Conservation (phyloP, 352 stramenopile species). For the Phytophthora multivora region DNA sequence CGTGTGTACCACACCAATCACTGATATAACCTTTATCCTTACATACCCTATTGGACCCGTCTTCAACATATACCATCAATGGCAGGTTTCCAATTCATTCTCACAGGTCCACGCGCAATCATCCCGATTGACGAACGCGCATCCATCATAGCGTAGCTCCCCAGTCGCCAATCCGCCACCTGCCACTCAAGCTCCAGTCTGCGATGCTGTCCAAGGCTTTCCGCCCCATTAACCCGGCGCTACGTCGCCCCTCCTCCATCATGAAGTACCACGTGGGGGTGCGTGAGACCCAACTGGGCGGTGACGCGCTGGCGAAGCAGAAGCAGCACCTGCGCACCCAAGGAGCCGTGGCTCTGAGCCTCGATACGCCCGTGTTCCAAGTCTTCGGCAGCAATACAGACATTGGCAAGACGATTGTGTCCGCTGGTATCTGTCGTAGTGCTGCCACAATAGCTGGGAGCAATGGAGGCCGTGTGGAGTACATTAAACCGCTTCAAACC, state of each 20-base stretch:
- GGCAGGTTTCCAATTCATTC: not conserved
- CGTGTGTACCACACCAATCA: constrained; percentile 11
- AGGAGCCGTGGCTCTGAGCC: constrained; percentile 49
- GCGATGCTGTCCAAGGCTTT: constrained; percentile 32
- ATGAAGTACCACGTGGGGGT: constrained; percentile 59
- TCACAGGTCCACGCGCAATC: constrained; percentile 15
- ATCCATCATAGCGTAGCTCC: not conserved
- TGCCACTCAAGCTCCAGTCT: constrained; percentile 4
- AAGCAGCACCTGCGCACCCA: constrained; percentile 57
- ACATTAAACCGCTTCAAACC: constrained; percentile 98
- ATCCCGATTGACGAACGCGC: not conserved
- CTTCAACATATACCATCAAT: constrained; percentile 7
- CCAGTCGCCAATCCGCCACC: constrained; percentile 15
- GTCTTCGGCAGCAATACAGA: constrained; percentile 98
- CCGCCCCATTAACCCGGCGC: not conserved
- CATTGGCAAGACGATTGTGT: constrained; percentile 97
- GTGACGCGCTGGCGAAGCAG: constrained; percentile 45
- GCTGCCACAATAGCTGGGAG: constrained; percentile 35
- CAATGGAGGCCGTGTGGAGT: constrained; percentile 55
- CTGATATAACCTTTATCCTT: not conserved
- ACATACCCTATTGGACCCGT: not conserved
- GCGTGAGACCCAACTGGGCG: constrained; percentile 33
- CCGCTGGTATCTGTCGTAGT: constrained; percentile 90
- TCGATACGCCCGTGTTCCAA: constrained; percentile 81
- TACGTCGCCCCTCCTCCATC: constrained; percentile 1